Evolutionary conservation across 2,329 filamentous ascomycete genomes (phyloP), one percentile per base, ranked within the genome.

Genomic region (Alternaria hordeiaustralica): DNA sequence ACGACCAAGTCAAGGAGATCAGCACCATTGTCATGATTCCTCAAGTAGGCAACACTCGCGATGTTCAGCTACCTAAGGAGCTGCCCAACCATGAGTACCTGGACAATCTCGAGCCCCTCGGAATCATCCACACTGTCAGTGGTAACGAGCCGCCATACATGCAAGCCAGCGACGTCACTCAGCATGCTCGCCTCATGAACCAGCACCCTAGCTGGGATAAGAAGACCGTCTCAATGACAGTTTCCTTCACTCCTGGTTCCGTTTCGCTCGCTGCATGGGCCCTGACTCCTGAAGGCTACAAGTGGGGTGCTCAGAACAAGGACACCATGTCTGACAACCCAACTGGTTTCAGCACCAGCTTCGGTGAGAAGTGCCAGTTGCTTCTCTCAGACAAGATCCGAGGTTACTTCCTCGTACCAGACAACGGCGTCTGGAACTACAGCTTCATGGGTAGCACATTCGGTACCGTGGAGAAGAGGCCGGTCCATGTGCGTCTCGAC

Each of bases 21-120:
- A 91, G 92, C 75, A 97, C 93, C 70, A 97, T 99, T 74, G 95
- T 97, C 72, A 96, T 99, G 92, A 89, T 99, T 15, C 96, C 96
- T 6, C 96, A 99, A 81, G 94, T 98, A 63, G 96, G 96, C 61
- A 96, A 92, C 64, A 92, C 96, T 12, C 93, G 95, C 64, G 94
- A 95, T 74, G 91, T 98, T 5, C 94, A 97, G 79, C 85, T 98
- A 45, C 94, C 96, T 2, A 92, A 96, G 65, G 89, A 96, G 71
- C 84, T 98, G 11, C 96, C 96, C 4, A 92, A 97, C 80, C 94
- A 97, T 81, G 94, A 97, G 76, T 93, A 94, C 79, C 88, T 99
- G 45, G 88, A 92, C 64, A 87, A 87, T 60, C 87, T 99, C 78
- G 96, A 99, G 82, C 93, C 96, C 6, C 86, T 99, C 12, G 96